phyloP scores from a whole-genome alignment of 2,329 filamentous ascomycete genomes.

The Talaromyces sp. region DNA sequence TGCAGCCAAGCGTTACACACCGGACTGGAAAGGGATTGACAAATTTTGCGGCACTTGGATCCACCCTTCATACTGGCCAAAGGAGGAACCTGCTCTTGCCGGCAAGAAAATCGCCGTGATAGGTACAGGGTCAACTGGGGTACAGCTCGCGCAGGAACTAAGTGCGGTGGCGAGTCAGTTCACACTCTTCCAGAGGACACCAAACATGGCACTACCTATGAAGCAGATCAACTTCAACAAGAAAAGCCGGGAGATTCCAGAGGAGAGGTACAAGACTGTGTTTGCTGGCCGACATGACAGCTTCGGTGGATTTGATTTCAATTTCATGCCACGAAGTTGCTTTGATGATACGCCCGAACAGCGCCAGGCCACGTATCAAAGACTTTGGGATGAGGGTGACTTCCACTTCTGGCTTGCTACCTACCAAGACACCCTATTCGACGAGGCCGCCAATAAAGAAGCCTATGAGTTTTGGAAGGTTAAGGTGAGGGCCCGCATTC shows the following conservation, averaged over 20 bases:
- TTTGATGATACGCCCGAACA: slow-evolving; percentile 47
- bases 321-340: slow-evolving; percentile 47
- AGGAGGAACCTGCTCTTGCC: slow-evolving; percentile 49
- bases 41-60: slow-evolving; percentile 53
- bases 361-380: slow-evolving; percentile 44
- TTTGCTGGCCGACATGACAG: background rate
- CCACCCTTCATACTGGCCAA: slow-evolving; percentile 58
- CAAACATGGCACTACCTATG: slow-evolving; percentile 4
- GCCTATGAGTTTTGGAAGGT: slow-evolving; percentile 52
- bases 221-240: background rate
- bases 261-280: background rate
- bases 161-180: background rate
- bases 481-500: slow-evolving; percentile 47
- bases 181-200: slow-evolving; percentile 4
- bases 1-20: slow-evolving; percentile 56
- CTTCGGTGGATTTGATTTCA: slow-evolving; percentile 49
- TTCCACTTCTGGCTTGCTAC: slow-evolving; percentile 47
- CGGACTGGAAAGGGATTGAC: slow-evolving; percentile 54
- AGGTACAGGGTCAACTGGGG: slow-evolving; percentile 55
- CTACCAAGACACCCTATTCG: slow-evolving; percentile 48
- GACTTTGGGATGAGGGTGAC: slow-evolving; percentile 47
- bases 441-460: slow-evolving; percentile 45
- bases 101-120: slow-evolving; percentile 58
- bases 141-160: slow-evolving; percentile 4
- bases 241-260: background rate